These are phyloP conservation scores for Paramecium sonneborni DNA, from an alignment of 73 alveolate genomes.

Conservation along the genomic window DNA sequence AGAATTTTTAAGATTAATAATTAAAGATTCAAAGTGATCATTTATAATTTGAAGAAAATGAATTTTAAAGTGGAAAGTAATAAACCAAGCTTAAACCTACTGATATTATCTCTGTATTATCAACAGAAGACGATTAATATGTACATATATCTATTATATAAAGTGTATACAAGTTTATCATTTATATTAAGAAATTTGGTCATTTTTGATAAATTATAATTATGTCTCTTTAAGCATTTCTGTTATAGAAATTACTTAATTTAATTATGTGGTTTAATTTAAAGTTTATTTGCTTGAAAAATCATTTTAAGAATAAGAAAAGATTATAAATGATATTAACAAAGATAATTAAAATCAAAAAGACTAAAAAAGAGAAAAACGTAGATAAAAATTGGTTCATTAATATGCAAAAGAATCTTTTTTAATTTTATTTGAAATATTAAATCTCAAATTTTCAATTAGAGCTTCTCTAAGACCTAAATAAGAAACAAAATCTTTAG, in stretches of 20 bases:
- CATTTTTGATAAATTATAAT: neutral
- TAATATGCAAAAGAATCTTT: constrained; percentile 35
- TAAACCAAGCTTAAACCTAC: neutral
- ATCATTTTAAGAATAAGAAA: neutral
- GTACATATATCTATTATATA: neutral
- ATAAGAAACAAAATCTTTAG: neutral
- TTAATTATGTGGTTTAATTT: neutral
- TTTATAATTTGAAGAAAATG: neutral
- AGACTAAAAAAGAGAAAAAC: neutral
- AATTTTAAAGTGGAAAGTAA: neutral
- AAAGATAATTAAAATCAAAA: neutral
- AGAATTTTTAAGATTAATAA: neutral
- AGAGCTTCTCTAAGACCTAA: constrained; percentile 1
- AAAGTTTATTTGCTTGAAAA: neutral
- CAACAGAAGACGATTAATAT: neutral
- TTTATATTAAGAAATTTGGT: constrained; percentile 49
- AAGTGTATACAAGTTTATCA: neutral
- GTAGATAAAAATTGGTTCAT: neutral
- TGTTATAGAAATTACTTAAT: neutral
- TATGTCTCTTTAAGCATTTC: neutral
- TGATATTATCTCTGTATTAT: neutral
- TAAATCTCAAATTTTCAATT: neutral
- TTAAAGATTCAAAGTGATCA: neutral
- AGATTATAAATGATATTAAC: neutral
- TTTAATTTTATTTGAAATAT: constrained; percentile 18